Base-by-base conservation (phyloP, 23 red algal species). In the Pyropia haitanensis region DNA sequence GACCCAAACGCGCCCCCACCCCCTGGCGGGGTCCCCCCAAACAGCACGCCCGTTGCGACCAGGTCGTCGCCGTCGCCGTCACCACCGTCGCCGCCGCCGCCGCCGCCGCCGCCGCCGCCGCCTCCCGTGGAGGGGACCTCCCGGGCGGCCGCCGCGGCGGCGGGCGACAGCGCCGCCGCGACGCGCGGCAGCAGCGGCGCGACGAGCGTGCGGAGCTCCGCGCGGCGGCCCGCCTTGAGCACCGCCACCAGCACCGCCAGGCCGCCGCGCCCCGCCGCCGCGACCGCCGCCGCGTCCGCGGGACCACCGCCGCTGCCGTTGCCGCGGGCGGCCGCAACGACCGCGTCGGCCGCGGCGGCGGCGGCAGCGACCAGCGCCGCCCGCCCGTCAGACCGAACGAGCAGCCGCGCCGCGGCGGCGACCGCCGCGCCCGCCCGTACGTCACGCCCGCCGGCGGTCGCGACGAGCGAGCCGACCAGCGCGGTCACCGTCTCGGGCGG, bases 181-280 rank as follows among this genome's bases (percentile, higher is more conserved):
- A 83, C 62, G 50, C 49, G 57, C 0, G 60, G 15, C 24, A 76
- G 50, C 33, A 87, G 24, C 6, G 62, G 39, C 4, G 28, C 15
- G 25, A 76, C 51, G 62, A 64, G 70, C 2, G 21, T 39, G 14
- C 20, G 28, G 25, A 70, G 32, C 56, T 69, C 57, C 22, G 75
- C 60, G 22, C 81, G 81, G 44, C 61, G 81, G 29, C 59, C 71
- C n/a, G 65, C 44, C 53, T 87, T 87, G 56, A 87, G 76, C 14
- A 70, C 61, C 26, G 50, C 70, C 14, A 72, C 81, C 27, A 87
- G 68, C 39, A 84, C 65, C 10, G 68, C 48, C 24, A 84, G 57
- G 60, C 71, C 12, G 71, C 62, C n/a, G 63, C 63, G 26, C 63
- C 10, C 25, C 52, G 60, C 27, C 53, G 48, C 63, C 20, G 16